A percentile compares a stretch with the other conserved stretches of the same genome.
These are phyloP conservation scores for Piper longum DNA, from an alignment of 164 flowering plant species.

Conservation along the genomic window DNA sequence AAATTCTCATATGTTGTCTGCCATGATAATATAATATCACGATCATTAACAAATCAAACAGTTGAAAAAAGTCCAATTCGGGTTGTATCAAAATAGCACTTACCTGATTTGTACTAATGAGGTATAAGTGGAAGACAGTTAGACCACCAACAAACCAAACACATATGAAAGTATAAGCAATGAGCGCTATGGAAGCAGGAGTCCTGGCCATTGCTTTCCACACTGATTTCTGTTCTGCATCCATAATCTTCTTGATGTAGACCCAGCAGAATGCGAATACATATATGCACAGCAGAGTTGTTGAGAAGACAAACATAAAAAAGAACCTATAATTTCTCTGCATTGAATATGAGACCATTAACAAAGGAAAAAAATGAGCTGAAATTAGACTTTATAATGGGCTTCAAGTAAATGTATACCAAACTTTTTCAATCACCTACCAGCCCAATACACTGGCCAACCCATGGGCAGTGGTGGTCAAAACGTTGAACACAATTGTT, in stretches of 20 bases:
- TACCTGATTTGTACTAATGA: slow-evolving; percentile 87
- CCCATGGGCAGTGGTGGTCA: slow-evolving; percentile 99
- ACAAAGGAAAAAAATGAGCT: neutral
- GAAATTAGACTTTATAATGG: too few relatives aligned
- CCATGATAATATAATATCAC: slow-evolving; percentile 11
- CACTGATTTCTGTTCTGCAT: slow-evolving; percentile 35
- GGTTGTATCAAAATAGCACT: neutral
- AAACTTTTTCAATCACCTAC: slow-evolving; percentile 27
- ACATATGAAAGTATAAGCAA: slow-evolving; percentile 69
- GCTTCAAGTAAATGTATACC: neutral
- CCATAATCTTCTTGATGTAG: slow-evolving; percentile 63
- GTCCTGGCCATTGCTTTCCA: slow-evolving; percentile 90
- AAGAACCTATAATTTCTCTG: slow-evolving; percentile 94
- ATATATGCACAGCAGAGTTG: slow-evolving; percentile 79
- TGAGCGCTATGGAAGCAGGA: slow-evolving; percentile 78
- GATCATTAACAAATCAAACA: neutral
- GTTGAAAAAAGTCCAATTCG: too few relatives aligned
- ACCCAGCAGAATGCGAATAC: slow-evolving; percentile 90
- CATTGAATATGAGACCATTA: slow-evolving; percentile 10
- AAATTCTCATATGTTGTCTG: slow-evolving; percentile 75
- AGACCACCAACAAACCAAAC: slow-evolving; percentile 99
- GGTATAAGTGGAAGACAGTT: slow-evolving; percentile 81
- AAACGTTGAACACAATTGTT: slow-evolving; percentile 89
- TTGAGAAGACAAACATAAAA: slow-evolving; percentile 94
- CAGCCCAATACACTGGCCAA: slow-evolving; percentile 95